Evolutionary conservation across 768 basidiomycete species (phyloP).

Genomic region (Psilocybe subaeruginosa): DNA sequence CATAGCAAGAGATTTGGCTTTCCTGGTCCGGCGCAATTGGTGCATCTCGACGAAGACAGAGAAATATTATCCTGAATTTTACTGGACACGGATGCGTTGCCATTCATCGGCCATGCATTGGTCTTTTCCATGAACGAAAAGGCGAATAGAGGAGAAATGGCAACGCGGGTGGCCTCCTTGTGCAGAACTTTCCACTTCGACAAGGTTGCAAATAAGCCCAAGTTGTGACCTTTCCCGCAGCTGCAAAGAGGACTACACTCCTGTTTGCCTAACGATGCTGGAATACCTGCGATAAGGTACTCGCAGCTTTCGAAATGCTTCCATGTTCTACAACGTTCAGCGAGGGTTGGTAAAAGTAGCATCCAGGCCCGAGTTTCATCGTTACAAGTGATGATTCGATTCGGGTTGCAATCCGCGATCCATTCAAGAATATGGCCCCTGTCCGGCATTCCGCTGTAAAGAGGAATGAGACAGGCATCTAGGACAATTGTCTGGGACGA

Average conservation of each 20-base stretch:
- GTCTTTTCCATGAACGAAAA: conserved; percentile 29
- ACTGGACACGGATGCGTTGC: background rate
- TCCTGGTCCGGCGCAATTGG: conserved; percentile 18
- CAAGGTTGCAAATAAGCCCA: conserved; percentile 35
- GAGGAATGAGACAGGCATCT: conserved; percentile 51
- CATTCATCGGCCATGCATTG: background rate
- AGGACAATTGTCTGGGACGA: conserved; percentile 50
- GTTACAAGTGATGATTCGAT: conserved; percentile 19
- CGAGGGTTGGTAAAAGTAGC: conserved; percentile 49
- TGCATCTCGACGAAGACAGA: background rate
- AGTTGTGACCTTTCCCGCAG: conserved; percentile 54
- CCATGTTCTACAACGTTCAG: conserved; percentile 60
- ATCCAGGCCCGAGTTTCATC: conserved; percentile 51
- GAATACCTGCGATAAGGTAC: conserved; percentile 40
- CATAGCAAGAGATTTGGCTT: conserved; percentile 32
- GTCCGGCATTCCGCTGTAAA: conserved; percentile 23
- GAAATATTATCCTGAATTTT: no score
- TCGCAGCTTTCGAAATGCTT: conserved; percentile 50
- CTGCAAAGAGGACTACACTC: conserved; percentile 47
- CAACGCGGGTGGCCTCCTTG: conserved; percentile 49
- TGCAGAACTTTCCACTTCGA: conserved; percentile 41
- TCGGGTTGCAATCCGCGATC: no score
- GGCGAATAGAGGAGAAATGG: conserved; percentile 56
- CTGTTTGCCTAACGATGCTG: conserved; percentile 38
- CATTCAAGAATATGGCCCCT: conserved; percentile 11